Conservation (phyloP, 805 yeast species). For the Schwanniomyces occidentalis region DNA sequence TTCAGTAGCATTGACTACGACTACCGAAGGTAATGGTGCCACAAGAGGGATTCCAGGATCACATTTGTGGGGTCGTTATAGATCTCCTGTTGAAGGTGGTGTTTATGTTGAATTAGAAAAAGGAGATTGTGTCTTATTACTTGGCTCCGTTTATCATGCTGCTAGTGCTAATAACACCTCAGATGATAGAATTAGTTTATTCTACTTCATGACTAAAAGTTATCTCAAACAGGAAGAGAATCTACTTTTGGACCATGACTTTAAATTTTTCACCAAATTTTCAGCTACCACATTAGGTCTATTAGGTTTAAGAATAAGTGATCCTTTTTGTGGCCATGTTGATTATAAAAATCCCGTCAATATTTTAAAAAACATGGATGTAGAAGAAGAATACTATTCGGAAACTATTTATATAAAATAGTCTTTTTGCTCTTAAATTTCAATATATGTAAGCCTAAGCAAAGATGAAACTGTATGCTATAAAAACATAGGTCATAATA, state of each 20-base stretch:
- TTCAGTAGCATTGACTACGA: conserved; percentile 21
- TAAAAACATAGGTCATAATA: too few species aligned
- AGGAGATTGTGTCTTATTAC: conserved; percentile 31
- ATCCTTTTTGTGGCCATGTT: conserved; percentile 18
- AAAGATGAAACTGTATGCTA: too few species aligned
- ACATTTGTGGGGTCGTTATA: conserved; percentile 26
- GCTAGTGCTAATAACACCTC: conserved; percentile 27
- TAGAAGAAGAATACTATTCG: conserved; percentile 2
- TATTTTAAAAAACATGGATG: not conserved
- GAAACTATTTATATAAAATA: not conserved
- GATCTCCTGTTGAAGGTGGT: conserved; percentile 22
- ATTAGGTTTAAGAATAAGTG: conserved; percentile 15
- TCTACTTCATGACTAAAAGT: conserved; percentile 27
- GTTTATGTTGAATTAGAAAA: conserved; percentile 25
- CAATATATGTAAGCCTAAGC: too few species aligned
- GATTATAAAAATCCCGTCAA: conserved; percentile 14
- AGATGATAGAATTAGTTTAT: conserved; percentile 22
- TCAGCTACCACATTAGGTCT: conserved; percentile 8
- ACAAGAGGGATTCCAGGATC: conserved; percentile 30
- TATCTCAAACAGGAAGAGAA: conserved; percentile 30
- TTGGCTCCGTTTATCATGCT: conserved; percentile 29
- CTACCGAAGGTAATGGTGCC: conserved; percentile 30
- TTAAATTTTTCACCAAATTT: conserved; percentile 21
- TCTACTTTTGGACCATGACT: conserved; percentile 19
- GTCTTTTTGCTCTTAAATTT: too few species aligned